Conservation (phyloP, 202 grass and related monocot species). For the Cymbopogon flexuosus region DNA sequence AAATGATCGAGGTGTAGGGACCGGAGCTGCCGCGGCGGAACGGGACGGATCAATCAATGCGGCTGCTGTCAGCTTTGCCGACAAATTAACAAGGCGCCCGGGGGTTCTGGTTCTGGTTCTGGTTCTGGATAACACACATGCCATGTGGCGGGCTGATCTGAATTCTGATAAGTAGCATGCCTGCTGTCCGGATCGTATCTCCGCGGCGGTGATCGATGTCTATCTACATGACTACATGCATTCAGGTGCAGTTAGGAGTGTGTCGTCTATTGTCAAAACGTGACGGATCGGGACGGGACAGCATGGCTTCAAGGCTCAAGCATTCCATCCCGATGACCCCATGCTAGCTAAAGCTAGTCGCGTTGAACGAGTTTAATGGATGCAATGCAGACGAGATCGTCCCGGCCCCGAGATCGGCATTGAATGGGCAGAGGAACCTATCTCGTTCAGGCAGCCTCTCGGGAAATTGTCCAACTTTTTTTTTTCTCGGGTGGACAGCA, state of each 20-base stretch:
- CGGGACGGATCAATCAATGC: not conserved
- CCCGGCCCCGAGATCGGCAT: not conserved
- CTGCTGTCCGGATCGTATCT: not conserved
- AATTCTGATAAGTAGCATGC: not conserved
- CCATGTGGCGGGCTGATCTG: not conserved
- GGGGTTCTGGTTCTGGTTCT: not conserved
- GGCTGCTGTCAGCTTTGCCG: constrained; percentile 24
- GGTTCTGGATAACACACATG: not conserved
- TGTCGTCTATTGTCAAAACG: not conserved
- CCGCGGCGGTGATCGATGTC: not conserved
- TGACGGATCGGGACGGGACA: not conserved
- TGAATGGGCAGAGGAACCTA: not conserved
- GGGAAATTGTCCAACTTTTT: too few species aligned
- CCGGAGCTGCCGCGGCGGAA: not conserved
- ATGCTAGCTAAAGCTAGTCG: not conserved
- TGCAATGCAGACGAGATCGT: not conserved
- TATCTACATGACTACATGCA: not conserved
- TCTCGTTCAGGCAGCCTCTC: not conserved
- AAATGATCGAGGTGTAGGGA: not conserved
- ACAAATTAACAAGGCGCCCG: not conserved
- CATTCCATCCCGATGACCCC: not conserved
- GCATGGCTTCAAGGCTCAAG: not conserved
- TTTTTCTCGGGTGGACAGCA: not conserved
- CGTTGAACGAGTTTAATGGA: not conserved
- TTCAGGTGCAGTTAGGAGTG: not conserved